Evolutionary conservation across 2,329 filamentous ascomycete species (phyloP).

Genomic region (Botrytis fabae): DNA sequence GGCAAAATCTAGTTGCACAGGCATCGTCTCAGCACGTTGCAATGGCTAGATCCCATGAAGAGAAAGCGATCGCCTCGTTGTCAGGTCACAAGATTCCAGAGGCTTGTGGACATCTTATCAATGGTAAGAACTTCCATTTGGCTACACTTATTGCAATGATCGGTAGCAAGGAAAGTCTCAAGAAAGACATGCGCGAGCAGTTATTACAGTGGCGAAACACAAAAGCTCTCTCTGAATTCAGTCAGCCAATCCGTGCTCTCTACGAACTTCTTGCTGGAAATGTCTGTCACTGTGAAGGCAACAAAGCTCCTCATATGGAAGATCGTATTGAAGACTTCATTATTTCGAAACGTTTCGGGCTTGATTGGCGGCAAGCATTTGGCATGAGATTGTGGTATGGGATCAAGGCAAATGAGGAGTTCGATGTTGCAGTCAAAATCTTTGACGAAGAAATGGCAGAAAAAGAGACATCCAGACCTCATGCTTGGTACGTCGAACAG

Average conservation of each 20-base stretch:
- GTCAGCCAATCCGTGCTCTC: conserved; percentile 76
- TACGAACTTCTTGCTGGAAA: conserved; percentile 91
- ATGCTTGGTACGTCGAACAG: conserved; percentile 69
- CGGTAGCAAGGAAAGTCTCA: conserved; percentile 67
- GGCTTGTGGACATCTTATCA: conserved; percentile 76
- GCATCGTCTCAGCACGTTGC: conserved; percentile 56
- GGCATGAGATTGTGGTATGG: conserved; percentile 90
- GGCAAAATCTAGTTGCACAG: conserved; percentile 65
- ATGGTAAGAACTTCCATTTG: conserved; percentile 77
- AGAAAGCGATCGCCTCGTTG: conserved; percentile 79
- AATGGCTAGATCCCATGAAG: conserved; percentile 66
- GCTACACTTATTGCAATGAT: conserved; percentile 82
- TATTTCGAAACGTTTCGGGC: conserved; percentile 77
- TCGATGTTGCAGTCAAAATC: conserved; percentile 69
- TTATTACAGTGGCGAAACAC: conserved; percentile 81
- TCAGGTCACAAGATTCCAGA: conserved; percentile 77
- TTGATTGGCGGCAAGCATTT: conserved; percentile 94
- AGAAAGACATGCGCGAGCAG: conserved; percentile 75
- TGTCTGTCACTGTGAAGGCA: conserved; percentile 78
- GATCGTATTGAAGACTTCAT: conserved; percentile 78
- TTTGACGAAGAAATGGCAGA: conserved; percentile 75
- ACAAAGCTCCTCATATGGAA: conserved; percentile 66
- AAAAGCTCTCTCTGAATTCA: conserved; percentile 84
- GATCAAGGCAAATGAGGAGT: conserved; percentile 64
- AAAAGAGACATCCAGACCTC: conserved; percentile 66